A percentile compares a stretch with the other conserved stretches of the same genome.
Conservation (phyloP, 75 land plant genomes). For the Pinus tabuliformis region DNA sequence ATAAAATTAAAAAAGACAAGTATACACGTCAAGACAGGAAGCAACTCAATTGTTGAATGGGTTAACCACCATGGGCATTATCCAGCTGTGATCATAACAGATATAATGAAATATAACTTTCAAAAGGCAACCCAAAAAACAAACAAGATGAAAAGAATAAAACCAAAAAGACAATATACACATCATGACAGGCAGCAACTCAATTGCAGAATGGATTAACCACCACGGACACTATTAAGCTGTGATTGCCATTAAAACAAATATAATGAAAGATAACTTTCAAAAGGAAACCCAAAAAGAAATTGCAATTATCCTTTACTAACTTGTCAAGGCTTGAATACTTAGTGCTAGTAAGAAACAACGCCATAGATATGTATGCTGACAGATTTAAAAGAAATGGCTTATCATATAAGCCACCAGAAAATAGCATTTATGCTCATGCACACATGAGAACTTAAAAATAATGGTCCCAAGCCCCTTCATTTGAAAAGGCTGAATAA, state of each 20-base stretch:
- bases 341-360: slow-evolving; percentile 3
- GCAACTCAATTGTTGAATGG: not conserved
- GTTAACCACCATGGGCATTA: not conserved
- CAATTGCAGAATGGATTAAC: not conserved
- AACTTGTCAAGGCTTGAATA: not conserved
- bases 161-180: not conserved
- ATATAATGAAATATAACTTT: not conserved
- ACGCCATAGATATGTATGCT: not conserved
- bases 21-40: not conserved
- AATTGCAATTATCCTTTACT: not conserved
- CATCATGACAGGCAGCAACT: not conserved
- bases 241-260: not conserved
- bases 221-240: not conserved
- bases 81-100: not conserved
- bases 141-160: not conserved
- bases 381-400: not conserved
- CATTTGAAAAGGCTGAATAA: slow-evolving; percentile 3
- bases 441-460: not conserved
- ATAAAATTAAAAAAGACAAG: not conserved
- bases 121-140: not conserved
- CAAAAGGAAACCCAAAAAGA: not conserved
- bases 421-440: not conserved
- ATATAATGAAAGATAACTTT: not conserved
- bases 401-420: not conserved
- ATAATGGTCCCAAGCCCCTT: slow-evolving; percentile 1